Evolutionary conservation across 1,139 yeast genomes (phyloP).

Genomic region (Nakaseomyces glabratus): DNA sequence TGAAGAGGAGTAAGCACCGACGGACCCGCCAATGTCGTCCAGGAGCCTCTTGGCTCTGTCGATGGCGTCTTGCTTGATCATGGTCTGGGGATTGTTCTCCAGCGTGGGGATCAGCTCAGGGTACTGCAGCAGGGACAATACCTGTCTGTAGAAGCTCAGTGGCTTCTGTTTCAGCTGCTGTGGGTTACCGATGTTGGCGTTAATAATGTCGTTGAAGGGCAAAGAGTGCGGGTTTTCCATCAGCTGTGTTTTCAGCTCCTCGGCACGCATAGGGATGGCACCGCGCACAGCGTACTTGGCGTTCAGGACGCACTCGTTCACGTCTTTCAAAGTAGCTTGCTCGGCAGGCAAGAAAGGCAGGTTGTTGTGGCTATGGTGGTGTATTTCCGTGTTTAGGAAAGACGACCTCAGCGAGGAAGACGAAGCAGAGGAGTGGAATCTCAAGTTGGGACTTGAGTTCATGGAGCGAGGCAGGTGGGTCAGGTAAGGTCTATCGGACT

Average conservation of each 20-base stretch:
- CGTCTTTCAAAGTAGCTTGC: constrained; percentile 38
- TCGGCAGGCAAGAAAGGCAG: constrained; percentile 25
- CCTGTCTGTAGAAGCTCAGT: constrained; percentile 90
- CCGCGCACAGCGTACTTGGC: constrained; percentile 98
- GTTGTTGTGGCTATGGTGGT: constrained; percentile 5
- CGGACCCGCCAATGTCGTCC: constrained; percentile 54
- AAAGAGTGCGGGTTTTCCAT: constrained; percentile 47
- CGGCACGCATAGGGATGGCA: constrained; percentile 85
- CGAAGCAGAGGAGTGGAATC: background rate
- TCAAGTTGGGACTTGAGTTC: constrained; percentile 1
- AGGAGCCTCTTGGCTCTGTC: constrained; percentile 58
- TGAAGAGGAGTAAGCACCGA: constrained; percentile 91
- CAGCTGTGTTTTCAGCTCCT: constrained; percentile 57
- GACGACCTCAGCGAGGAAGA: background rate
- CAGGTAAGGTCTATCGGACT: too few species aligned
- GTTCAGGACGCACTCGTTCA: constrained; percentile 64
- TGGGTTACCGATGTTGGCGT: constrained; percentile 94
- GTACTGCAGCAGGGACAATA: constrained; percentile 73
- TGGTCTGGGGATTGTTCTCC: constrained; percentile 12
- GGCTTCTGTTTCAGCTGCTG: constrained; percentile 94
- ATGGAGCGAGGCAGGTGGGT: background rate
- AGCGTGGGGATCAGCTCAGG: constrained; percentile 47
- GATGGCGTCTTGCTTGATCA: constrained; percentile 62
- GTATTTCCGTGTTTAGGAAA: constrained; percentile 3
- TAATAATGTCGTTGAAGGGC: constrained; percentile 70